Conservation (phyloP, 2,329 filamentous ascomycete genomes). For the Aureobasidium sp. region DNA sequence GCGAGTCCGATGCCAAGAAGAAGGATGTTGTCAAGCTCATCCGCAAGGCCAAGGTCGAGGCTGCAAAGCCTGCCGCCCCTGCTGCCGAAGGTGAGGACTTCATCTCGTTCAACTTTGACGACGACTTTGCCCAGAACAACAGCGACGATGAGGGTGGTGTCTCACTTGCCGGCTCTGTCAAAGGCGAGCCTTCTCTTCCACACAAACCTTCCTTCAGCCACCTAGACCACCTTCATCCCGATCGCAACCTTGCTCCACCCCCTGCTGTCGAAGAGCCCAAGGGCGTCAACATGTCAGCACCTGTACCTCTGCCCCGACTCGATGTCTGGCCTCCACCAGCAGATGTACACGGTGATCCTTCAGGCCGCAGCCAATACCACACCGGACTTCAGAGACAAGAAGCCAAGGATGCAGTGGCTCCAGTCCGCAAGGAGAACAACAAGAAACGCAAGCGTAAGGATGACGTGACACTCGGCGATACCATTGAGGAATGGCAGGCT, state of each 20-base stretch:
- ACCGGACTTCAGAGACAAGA: conserved; percentile 11
- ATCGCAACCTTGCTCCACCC: conserved; percentile 8
- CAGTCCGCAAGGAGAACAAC: conserved; percentile 1
- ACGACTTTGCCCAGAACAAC: conserved; percentile 33
- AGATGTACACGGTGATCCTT: conserved; percentile 14
- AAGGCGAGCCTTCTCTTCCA: neutral
- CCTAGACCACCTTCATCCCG: conserved; percentile 25
- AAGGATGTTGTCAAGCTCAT: conserved; percentile 87
- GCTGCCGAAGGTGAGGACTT: conserved; percentile 61
- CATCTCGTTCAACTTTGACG: conserved; percentile 72
- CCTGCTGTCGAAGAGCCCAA: neutral
- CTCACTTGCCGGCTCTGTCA: neutral
- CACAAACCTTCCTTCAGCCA: conserved; percentile 27
- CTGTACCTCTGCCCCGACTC: conserved; percentile 5
- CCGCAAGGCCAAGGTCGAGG: conserved; percentile 73
- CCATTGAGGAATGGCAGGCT: conserved; percentile 40
- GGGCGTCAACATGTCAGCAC: neutral
- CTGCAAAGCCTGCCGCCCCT: conserved; percentile 39
- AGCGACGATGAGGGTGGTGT: conserved; percentile 32
- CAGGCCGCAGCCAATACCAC: neutral
- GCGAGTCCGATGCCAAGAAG: conserved; percentile 66
- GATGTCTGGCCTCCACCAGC: conserved; percentile 20
- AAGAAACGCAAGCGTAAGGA: conserved; percentile 58
- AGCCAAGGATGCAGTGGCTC: conserved; percentile 2
- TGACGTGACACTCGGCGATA: conserved; percentile 20